phyloP scores from a whole-genome alignment of 2,329 filamentous ascomycete genomes.

The Hymenoscyphus salicellus region DNA sequence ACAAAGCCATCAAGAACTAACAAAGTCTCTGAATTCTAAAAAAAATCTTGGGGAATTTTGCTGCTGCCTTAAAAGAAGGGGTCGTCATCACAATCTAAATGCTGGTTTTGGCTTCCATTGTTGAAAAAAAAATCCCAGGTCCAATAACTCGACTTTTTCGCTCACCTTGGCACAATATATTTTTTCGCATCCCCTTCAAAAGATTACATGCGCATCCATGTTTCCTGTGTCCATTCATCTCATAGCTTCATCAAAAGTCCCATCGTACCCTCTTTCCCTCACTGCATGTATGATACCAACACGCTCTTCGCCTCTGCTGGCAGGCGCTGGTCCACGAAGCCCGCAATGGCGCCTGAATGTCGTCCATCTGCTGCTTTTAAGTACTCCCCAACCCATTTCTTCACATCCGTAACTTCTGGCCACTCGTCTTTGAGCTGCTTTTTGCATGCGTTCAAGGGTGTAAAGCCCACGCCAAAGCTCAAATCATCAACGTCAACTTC shows the following conservation, averaged over 20 bases:
- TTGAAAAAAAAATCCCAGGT: conserved; percentile 3
- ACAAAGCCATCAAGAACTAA: neutral
- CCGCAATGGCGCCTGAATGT: conserved; percentile 66
- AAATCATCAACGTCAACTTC: conserved; percentile 94
- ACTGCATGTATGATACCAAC: conserved; percentile 46
- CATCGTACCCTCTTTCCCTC: conserved; percentile 18
- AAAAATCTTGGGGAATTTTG: neutral
- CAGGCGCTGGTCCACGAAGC: conserved; percentile 70
- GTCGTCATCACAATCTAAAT: conserved; percentile 17
- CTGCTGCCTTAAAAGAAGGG: neutral
- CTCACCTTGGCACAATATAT: conserved; percentile 5
- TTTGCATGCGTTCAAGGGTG: conserved; percentile 86
- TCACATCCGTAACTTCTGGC: conserved; percentile 77
- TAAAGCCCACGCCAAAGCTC: conserved; percentile 92
- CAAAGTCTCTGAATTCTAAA: conserved; percentile 1
- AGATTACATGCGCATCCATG: conserved; percentile 8
- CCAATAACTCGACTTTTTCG: conserved; percentile 10
- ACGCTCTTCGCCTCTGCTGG: conserved; percentile 54
- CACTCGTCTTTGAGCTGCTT: conserved; percentile 73
- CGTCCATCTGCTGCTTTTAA: conserved; percentile 74
- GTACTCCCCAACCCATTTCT: conserved; percentile 64
- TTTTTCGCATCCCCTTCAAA: conserved; percentile 1
- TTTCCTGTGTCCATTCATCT: conserved; percentile 11
- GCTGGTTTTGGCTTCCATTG: conserved; percentile 6
- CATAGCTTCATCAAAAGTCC: conserved; percentile 14